phyloP scores from a whole-genome alignment of 352 stramenopile genomes.

The Phytopythium boreale region DNA sequence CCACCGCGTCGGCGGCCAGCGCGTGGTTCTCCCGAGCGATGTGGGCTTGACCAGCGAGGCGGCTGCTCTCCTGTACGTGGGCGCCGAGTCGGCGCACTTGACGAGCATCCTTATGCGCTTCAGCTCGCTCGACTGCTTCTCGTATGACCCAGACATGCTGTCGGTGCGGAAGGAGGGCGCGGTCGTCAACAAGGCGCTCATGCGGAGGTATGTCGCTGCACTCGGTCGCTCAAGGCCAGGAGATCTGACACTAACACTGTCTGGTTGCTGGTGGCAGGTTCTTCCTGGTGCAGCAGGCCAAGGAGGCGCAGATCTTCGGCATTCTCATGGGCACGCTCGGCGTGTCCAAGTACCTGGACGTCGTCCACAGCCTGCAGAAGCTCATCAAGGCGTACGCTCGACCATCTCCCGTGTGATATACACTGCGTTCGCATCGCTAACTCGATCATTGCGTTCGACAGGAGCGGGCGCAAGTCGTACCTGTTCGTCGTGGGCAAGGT shows the following conservation, averaged over 20 bases:
- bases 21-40: constrained; percentile 33
- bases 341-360: constrained; percentile 89
- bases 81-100: constrained; percentile 70
- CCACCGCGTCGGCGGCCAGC: constrained; percentile 54
- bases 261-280: constrained; percentile 32
- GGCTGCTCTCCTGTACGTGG: constrained; percentile 69
- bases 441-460: constrained; percentile 21
- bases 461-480: constrained; percentile 93
- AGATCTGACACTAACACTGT: not conserved
- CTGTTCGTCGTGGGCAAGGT: constrained; percentile 97
- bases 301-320: constrained; percentile 93
- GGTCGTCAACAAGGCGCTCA: constrained; percentile 68
- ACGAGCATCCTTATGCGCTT: constrained; percentile 82
- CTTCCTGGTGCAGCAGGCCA: constrained; percentile 91
- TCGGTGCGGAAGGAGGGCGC: constrained; percentile 51
- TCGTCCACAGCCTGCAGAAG: constrained; percentile 86
- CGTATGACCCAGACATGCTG: constrained; percentile 57
- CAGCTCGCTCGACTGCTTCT: constrained; percentile 64
- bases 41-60: constrained; percentile 33
- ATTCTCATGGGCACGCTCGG: constrained; percentile 96
- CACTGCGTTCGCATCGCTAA: not conserved
- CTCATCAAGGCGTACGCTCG: constrained; percentile 81
- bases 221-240: not conserved
- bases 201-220: constrained; percentile 34
- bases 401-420: not conserved